Conservation (phyloP, 148 eudicot species). For the Cornus kousa region DNA sequence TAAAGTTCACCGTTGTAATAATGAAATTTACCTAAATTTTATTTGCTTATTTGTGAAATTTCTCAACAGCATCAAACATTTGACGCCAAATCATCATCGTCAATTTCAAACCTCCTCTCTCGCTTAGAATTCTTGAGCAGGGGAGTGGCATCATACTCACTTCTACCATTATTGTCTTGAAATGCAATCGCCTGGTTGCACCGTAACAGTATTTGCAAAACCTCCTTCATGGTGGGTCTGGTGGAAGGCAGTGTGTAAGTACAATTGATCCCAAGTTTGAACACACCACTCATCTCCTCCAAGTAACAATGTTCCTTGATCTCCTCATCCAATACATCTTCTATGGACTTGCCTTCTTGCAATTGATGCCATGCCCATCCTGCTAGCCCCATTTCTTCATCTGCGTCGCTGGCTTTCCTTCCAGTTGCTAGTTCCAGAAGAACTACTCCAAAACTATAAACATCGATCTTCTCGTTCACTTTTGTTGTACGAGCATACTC, state of each 20-base stretch:
- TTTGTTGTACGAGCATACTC: conserved; percentile 31
- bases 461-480: conserved; percentile 41
- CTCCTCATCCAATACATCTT: conserved; percentile 27
- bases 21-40: no score
- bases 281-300: conserved; percentile 27
- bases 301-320: conserved; percentile 23
- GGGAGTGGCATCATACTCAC: no score
- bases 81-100: no score
- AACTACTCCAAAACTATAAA: conserved; percentile 42
- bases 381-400: conserved; percentile 22
- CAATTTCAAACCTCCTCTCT: no score
- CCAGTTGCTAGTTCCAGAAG: conserved; percentile 40
- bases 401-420: conserved; percentile 27
- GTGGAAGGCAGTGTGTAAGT: conserved; percentile 28
- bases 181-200: no score
- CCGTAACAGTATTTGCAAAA: no score
- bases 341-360: conserved; percentile 19
- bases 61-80: no score
- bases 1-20: no score
- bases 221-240: conserved; percentile 32
- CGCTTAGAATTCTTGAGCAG: no score
- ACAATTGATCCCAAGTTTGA: conserved; percentile 35
- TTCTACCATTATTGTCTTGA: no score
- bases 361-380: conserved; percentile 33
- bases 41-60: no score